phyloP scores from a whole-genome alignment of 1,284 basidiomycete genomes.

The Trametes polyzona region DNA sequence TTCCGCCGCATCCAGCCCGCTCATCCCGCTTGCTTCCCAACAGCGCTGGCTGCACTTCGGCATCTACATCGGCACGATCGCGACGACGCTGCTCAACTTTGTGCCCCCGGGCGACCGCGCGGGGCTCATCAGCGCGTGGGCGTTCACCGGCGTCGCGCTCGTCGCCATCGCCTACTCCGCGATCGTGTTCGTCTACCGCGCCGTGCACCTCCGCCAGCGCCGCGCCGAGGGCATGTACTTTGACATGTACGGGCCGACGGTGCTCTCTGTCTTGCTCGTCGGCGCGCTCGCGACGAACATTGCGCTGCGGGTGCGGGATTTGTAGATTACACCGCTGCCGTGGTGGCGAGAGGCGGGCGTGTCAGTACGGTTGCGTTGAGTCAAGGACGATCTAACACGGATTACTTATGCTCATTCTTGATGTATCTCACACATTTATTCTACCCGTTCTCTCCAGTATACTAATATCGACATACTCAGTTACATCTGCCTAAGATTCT shows the following conservation, averaged over 20 bases:
- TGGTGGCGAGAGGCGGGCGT: neutral
- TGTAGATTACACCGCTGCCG: too few species aligned
- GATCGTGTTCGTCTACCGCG: slow-evolving; percentile 87
- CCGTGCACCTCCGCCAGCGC: slow-evolving; percentile 73
- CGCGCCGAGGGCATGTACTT: slow-evolving; percentile 86
- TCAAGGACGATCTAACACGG: too few species aligned
- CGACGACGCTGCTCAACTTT: slow-evolving; percentile 92
- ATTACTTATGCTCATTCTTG: too few species aligned
- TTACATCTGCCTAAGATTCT: too few species aligned
- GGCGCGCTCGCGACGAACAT: slow-evolving; percentile 80
- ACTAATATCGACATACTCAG: too few species aligned
- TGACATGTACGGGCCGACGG: slow-evolving; percentile 85
- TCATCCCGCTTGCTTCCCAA: neutral
- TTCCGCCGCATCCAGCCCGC: neutral
- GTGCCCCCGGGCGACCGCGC: slow-evolving; percentile 72
- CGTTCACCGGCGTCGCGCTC: slow-evolving; percentile 92
- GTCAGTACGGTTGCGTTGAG: neutral
- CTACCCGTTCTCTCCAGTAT: too few species aligned
- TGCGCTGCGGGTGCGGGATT: slow-evolving; percentile 51
- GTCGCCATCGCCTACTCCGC: slow-evolving; percentile 89
- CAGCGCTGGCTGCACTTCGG: slow-evolving; percentile 95
- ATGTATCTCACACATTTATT: too few species aligned
- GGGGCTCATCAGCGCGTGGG: slow-evolving; percentile 82
- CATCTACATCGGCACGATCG: slow-evolving; percentile 87
- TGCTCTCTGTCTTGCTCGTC: slow-evolving; percentile 74